Evolutionary conservation across 495 filamentous ascomycete species (phyloP), one percentile per base, ranked within the genome.

Genomic region (Podospora pseudopauciseta): DNA sequence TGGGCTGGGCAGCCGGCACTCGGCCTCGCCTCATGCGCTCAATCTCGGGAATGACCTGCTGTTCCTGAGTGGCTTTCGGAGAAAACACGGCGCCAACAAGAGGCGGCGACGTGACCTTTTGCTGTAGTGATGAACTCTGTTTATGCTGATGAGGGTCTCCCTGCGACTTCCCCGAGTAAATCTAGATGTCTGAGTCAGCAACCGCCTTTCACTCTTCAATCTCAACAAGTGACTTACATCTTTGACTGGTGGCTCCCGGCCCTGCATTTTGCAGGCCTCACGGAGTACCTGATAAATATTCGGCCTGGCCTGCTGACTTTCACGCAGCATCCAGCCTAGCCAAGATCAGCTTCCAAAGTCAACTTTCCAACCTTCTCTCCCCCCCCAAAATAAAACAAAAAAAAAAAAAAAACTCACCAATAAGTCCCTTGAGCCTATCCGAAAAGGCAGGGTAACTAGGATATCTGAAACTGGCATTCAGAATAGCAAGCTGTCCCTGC

Each of bases 401-500:
- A 60, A 62, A 54, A 19, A 18, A 16, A 23, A 39, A 19, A 16
- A 49, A 78, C 88, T 79, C 83, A 97, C 94, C 90, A 71, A 97
- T 97, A 30, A 99, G 84, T 78, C 90, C 89, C 83, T 97, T 97
- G 62, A 97, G 80, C 61, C 89, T 89, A 74, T 96, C 92, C 2
- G 94, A 97, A 78, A 98, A 98, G 23, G 84, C 75, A 32, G 95
- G 95, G 73, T 97, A 92, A 56, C 83, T 82, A 23, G 96, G 96
- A 76, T 90, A 98, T 76, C 92, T 95, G 87, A 91, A 99, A 73
- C 86, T 96, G 55, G 96, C 95, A 75, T 97, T 98, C 55, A 99
- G 82, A 71, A 99, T 99, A n/a, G 95, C 95, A 80, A 98, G 92
- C 80, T 97, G 94, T 20, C 95, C 95, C 72, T 95, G 91, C 66